Evolutionary conservation across 208 protist genomes (phyloP).

Genomic region (Phytomonas sp.): DNA sequence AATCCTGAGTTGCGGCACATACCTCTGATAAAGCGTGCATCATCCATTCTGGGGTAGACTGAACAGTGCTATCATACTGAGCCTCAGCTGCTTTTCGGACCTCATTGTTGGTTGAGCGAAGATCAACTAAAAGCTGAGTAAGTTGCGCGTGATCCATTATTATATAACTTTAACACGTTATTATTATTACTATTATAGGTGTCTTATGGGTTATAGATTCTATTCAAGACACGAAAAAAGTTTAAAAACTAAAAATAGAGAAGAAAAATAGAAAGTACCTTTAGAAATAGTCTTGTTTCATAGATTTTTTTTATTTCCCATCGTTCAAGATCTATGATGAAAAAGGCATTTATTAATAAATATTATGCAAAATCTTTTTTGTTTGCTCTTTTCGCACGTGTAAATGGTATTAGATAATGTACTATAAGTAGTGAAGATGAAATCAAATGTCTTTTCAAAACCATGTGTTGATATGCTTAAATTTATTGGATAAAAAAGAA

Average conservation of each 20-base stretch:
- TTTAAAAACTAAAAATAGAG: conserved; percentile 17
- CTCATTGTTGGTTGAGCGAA: conserved; percentile 59
- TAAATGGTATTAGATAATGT: not conserved
- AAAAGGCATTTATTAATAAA: not conserved
- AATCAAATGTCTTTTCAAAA: not conserved
- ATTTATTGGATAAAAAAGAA: not conserved
- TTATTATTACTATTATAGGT: conserved; percentile 9
- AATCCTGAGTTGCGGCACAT: conserved; percentile 37
- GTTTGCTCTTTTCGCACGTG: not conserved
- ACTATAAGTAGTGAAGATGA: not conserved
- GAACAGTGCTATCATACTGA: conserved; percentile 44
- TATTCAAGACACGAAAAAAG: conserved; percentile 2
- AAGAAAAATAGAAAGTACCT: not conserved
- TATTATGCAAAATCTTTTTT: not conserved
- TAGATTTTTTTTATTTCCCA: no score
- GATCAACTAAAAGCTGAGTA: conserved; percentile 26
- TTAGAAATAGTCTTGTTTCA: not conserved
- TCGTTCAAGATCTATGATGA: not conserved
- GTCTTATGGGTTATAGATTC: conserved; percentile 3
- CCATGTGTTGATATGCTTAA: not conserved
- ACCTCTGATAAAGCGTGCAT: conserved; percentile 58
- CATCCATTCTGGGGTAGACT: conserved; percentile 32
- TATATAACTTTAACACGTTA: not conserved
- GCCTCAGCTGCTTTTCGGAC: conserved; percentile 64
- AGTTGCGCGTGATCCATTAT: conserved; percentile 24